Conservation (phyloP, 2,329 filamentous ascomycete genomes). For the Monilinia fructicola region DNA sequence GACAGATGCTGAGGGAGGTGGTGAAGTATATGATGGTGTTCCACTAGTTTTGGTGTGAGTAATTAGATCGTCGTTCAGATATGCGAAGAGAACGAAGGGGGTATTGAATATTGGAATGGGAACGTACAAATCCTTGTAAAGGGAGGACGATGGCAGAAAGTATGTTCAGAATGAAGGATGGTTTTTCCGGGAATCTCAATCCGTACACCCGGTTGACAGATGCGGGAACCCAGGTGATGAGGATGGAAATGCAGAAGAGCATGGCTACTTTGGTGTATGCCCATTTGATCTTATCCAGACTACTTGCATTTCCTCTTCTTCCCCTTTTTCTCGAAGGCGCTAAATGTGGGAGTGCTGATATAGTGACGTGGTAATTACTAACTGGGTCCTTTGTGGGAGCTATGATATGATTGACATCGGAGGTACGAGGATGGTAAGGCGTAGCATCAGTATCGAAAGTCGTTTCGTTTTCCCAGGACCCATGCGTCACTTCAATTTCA, state of each 20-base stretch:
- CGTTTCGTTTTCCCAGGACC: slow-evolving; percentile 15
- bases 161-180: slow-evolving; percentile 62
- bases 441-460: background rate
- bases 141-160: slow-evolving; percentile 73
- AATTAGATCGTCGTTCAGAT: background rate
- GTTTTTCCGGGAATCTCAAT: slow-evolving; percentile 54
- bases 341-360: slow-evolving; percentile 17
- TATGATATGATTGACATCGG: background rate
- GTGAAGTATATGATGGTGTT: slow-evolving; percentile 74
- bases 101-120: too few species aligned
- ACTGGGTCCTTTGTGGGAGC: slow-evolving; percentile 9
- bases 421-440: background rate
- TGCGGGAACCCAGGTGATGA: slow-evolving; percentile 74
- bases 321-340: background rate
- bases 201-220: slow-evolving; percentile 74
- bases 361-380: slow-evolving; percentile 26
- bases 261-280: slow-evolving; percentile 68
- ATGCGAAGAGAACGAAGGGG: background rate
- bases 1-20: slow-evolving; percentile 53
- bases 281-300: slow-evolving; percentile 61
- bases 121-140: slow-evolving; percentile 65
- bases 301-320: background rate
- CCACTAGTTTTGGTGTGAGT: slow-evolving; percentile 48
- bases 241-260: slow-evolving; percentile 68
- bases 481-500: slow-evolving; percentile 32